These are phyloP conservation scores for Colletotrichum salicis DNA, from an alignment of 2,329 filamentous ascomycete species.

Conservation along the genomic window DNA sequence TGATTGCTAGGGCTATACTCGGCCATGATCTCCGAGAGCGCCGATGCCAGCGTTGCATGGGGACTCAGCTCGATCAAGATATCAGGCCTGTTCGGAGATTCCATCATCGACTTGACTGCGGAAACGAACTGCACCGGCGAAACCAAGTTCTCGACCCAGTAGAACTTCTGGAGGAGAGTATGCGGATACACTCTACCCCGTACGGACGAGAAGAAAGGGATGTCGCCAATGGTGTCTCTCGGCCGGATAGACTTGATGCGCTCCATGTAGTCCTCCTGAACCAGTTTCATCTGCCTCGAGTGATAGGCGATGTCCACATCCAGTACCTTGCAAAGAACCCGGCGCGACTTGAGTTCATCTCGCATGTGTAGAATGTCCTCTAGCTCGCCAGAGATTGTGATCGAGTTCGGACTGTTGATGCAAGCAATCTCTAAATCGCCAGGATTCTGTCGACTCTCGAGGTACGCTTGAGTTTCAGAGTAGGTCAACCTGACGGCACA, in stretches of 20 bases:
- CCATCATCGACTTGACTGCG: constrained; percentile 51
- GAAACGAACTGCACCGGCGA: constrained; percentile 56
- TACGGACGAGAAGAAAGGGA: constrained; percentile 55
- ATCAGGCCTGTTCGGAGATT: constrained; percentile 43
- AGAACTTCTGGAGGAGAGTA: constrained; percentile 37
- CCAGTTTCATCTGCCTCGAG: constrained; percentile 54
- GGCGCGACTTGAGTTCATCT: constrained; percentile 43
- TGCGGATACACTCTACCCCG: constrained; percentile 40
- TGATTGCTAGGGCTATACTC: constrained; percentile 20
- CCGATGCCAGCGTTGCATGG: constrained; percentile 47
- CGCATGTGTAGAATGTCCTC: constrained; percentile 45
- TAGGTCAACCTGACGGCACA: constrained; percentile 51
- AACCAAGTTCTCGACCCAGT: constrained; percentile 60
- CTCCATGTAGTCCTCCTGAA: constrained; percentile 50
- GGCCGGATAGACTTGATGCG: constrained; percentile 40
- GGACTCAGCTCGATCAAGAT: constrained; percentile 56
- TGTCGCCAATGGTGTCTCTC: background rate
- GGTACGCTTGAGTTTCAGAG: constrained; percentile 42
- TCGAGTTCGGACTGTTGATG: constrained; percentile 55
- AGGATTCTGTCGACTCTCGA: constrained; percentile 34
- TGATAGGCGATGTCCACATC: constrained; percentile 55
- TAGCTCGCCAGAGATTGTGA: constrained; percentile 55
- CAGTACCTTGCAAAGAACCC: constrained; percentile 49
- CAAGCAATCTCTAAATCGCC: constrained; percentile 52
- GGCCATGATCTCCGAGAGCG: constrained; percentile 49